phyloP scores from a whole-genome alignment of 108 stramenopile species.

The Conticribra guillardii region DNA sequence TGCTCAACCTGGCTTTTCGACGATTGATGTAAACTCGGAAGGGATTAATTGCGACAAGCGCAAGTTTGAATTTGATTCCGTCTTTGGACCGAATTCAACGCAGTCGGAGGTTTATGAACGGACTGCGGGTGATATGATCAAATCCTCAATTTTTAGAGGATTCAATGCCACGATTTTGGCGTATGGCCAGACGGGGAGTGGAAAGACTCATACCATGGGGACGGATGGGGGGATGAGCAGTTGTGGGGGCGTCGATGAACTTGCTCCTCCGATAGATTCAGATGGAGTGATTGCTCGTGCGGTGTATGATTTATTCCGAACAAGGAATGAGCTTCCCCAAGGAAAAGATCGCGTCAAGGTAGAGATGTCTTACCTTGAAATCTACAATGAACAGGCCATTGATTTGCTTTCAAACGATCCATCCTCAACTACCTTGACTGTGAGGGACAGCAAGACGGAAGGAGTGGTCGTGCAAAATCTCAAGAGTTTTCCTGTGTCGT shows the following conservation, averaged over 20 bases:
- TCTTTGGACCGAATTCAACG: slow-evolving; percentile 70
- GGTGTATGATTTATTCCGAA: slow-evolving; percentile 57
- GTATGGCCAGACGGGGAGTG: slow-evolving; percentile 96
- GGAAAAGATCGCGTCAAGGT: slow-evolving; percentile 46
- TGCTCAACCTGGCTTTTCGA: slow-evolving; percentile 3
- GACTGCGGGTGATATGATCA: slow-evolving; percentile 62
- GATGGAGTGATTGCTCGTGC: slow-evolving; percentile 69
- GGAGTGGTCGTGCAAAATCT: slow-evolving; percentile 76
- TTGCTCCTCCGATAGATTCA: slow-evolving; percentile 13
- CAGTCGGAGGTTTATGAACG: slow-evolving; percentile 90
- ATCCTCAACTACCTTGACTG: slow-evolving; percentile 42
- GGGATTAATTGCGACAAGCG: not conserved
- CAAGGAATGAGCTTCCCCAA: slow-evolving; percentile 8
- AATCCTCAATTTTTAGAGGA: slow-evolving; percentile 81
- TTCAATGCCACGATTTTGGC: slow-evolving; percentile 98
- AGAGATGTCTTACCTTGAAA: slow-evolving; percentile 70
- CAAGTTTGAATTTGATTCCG: slow-evolving; percentile 92
- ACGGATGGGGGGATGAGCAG: slow-evolving; percentile 21
- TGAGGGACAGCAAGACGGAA: slow-evolving; percentile 55
- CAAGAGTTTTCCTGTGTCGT: slow-evolving; percentile 49
- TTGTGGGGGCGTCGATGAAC: not conserved
- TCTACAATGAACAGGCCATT: slow-evolving; percentile 70
- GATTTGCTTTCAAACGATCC: slow-evolving; percentile 53
- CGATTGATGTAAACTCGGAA: slow-evolving; percentile 2
- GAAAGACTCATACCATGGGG: slow-evolving; percentile 58